Evolutionary conservation across 805 yeast species (phyloP).

Genomic region (Wickerhamomyces silvicola): DNA sequence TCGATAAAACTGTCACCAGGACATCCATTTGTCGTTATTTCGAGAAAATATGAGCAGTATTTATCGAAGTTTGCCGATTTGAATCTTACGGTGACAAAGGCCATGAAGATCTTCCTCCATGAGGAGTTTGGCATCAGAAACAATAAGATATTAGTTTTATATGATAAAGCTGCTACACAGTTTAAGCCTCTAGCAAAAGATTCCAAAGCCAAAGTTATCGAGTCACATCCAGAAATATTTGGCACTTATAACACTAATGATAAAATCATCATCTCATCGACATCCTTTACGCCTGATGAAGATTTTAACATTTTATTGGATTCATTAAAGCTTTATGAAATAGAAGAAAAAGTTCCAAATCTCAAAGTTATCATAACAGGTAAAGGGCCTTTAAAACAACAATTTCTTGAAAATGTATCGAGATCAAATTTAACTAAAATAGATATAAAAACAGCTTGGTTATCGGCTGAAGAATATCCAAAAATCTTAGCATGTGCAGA

Average conservation of each 20-base stretch:
- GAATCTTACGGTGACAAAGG: constrained; percentile 74
- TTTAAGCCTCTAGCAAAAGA: constrained; percentile 44
- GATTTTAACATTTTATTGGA: constrained; percentile 66
- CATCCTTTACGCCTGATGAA: constrained; percentile 96
- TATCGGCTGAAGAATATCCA: constrained; percentile 75
- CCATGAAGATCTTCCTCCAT: constrained; percentile 58
- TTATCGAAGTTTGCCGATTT: constrained; percentile 61
- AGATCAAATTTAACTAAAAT: constrained; percentile 41
- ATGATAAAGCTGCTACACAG: constrained; percentile 77
- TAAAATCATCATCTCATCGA: constrained; percentile 74
- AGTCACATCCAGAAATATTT: constrained; percentile 29
- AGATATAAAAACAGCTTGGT: constrained; percentile 64
- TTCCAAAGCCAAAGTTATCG: constrained; percentile 26
- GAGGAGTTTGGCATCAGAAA: constrained; percentile 46
- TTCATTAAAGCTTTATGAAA: constrained; percentile 50
- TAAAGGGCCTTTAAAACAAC: constrained; percentile 75
- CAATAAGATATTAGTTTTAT: constrained; percentile 53
- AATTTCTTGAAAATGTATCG: constrained; percentile 44
- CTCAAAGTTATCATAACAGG: constrained; percentile 86
- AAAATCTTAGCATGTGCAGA: constrained; percentile 69
- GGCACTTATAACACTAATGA: constrained; percentile 33
- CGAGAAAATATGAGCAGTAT: constrained; percentile 54
- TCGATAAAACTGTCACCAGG: constrained; percentile 50
- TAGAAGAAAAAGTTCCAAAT: constrained; percentile 32
- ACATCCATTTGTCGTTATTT: constrained; percentile 53